phyloP scores from a whole-genome alignment of 1,284 basidiomycete species.

The Farysia itapuensis region DNA sequence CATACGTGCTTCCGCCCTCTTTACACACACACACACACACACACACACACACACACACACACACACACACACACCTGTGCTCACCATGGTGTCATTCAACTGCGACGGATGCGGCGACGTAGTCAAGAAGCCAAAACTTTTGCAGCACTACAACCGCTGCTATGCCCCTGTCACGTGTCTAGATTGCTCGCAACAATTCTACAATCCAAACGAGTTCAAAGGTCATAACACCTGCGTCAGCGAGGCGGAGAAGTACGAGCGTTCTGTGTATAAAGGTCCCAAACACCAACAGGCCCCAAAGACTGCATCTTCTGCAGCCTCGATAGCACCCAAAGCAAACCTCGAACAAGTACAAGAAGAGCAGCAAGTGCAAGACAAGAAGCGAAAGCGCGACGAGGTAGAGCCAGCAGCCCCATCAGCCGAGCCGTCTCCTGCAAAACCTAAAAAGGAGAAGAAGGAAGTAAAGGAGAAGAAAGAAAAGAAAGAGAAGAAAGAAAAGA shows the following conservation, averaged over 20 bases:
- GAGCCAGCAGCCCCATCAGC: not conserved
- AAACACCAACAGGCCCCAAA: slow-evolving; percentile 11
- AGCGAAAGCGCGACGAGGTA: slow-evolving; percentile 1
- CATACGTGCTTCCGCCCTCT: too few relatives aligned
- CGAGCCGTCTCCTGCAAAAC: slow-evolving; percentile 2
- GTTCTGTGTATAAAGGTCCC: slow-evolving; percentile 33
- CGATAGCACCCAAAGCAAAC: not conserved
- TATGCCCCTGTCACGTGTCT: slow-evolving; percentile 55
- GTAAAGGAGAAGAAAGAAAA: slow-evolving; percentile 60
- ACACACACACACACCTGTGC: too few relatives aligned
- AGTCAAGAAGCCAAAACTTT: slow-evolving; percentile 59
- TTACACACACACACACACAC: too few relatives aligned
- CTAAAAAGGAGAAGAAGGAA: slow-evolving; percentile 10
- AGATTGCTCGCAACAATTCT: slow-evolving; percentile 57
- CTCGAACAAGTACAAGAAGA: slow-evolving; percentile 8
- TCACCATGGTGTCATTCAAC: slow-evolving; percentile 53
- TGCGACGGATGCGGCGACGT: slow-evolving; percentile 58
- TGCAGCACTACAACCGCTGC: slow-evolving; percentile 55
- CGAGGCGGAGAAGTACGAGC: slow-evolving; percentile 59
- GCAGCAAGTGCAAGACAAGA: not conserved
- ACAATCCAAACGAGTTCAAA: slow-evolving; percentile 52
- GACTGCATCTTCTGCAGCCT: not conserved
- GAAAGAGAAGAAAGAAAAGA: slow-evolving; percentile 18
- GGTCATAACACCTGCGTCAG: slow-evolving; percentile 57
- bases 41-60: too few relatives aligned